Base-by-base conservation (phyloP, 257 asterid genomes). In the Scutellaria baicalensis region DNA sequence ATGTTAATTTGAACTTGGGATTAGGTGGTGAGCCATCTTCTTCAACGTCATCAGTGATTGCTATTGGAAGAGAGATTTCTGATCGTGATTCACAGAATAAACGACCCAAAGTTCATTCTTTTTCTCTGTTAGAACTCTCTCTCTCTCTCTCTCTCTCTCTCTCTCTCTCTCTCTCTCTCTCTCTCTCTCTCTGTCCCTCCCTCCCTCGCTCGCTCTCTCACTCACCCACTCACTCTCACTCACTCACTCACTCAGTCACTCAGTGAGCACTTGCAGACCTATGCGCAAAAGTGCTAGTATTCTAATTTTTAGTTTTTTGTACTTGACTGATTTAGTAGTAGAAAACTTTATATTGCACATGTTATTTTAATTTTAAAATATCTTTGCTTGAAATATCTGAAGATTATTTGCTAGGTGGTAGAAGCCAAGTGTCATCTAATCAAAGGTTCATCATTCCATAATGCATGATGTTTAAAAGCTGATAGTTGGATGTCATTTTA, bases 41-140 rank as follows among this genome's bases (percentile, higher is more conserved):
- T 18, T 89, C 93, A 0, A 49, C 88, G 0, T 73, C 87, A 0
- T 48, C 85, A 12, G 54, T 66, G 11, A 33, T 72, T 66, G 60
- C 73, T 74, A 18, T 47, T 18, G 85, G 77, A 64, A 81, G 84
- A 79, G 89, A 81, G 79, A 62, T 52, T 43, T 59, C 50, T 61
- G 85, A 74, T 69, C 81, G 78, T 6, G 90, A 81, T 67, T 65
- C 68, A 1, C 92, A 77, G 59, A 89, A 79, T 63, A 94, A 94
- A 83, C 89, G 98, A 27, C 96, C 97, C 51, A 94, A 88, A 89
- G 86, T 89, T 81, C 88, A 82, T 67, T 78, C 97, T 13, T 76
- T 88, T 64, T 76, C 95, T 20, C 78, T 85, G 99, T 94, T 77
- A 91, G 93, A 43, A 36, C 71, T 51, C 56, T 49, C 59, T 14